phyloP scores from a whole-genome alignment of 768 basidiomycete species.

The Xanthoconium purpureum region DNA sequence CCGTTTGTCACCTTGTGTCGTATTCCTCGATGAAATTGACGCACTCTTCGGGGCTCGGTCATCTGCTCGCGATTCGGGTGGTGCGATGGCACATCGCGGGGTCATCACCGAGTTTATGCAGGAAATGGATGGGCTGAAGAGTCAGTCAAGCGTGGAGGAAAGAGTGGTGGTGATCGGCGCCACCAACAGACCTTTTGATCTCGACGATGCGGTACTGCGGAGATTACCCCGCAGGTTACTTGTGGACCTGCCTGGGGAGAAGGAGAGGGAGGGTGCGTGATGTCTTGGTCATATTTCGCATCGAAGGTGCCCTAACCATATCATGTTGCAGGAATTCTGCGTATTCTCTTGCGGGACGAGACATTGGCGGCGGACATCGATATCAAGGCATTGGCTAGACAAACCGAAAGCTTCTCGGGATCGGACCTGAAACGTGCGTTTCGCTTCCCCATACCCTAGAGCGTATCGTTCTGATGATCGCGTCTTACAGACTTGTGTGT shows the following conservation, averaged over 20 bases:
- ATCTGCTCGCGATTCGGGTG: constrained; percentile 71
- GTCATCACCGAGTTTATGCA: constrained; percentile 94
- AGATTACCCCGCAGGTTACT: constrained; percentile 83
- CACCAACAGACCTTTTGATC: constrained; percentile 87
- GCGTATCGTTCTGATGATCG: constrained; percentile 4
- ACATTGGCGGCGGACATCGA: constrained; percentile 62
- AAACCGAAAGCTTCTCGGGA: constrained; percentile 86
- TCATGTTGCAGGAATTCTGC: constrained; percentile 66
- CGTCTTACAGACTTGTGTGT: constrained; percentile 76
- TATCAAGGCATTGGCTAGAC: constrained; percentile 55
- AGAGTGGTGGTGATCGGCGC: constrained; percentile 90
- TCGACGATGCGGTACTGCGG: constrained; percentile 89
- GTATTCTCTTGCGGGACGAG: constrained; percentile 85
- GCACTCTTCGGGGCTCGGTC: constrained; percentile 86
- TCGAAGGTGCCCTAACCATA: constrained; percentile 2
- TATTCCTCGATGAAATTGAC: constrained; percentile 95
- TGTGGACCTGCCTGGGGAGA: constrained; percentile 85
- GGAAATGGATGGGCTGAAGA: constrained; percentile 92
- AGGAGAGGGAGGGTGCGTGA: constrained; percentile 74
- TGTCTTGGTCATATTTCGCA: neutral
- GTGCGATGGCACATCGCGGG: constrained; percentile 80
- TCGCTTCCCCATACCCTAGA: neutral
- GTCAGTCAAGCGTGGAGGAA: constrained; percentile 53
- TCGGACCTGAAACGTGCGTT: constrained; percentile 90
- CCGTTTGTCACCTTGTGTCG: constrained; percentile 82